These are phyloP conservation scores for Mycena filopes DNA, from an alignment of 768 basidiomycete species.

Conservation along the genomic window DNA sequence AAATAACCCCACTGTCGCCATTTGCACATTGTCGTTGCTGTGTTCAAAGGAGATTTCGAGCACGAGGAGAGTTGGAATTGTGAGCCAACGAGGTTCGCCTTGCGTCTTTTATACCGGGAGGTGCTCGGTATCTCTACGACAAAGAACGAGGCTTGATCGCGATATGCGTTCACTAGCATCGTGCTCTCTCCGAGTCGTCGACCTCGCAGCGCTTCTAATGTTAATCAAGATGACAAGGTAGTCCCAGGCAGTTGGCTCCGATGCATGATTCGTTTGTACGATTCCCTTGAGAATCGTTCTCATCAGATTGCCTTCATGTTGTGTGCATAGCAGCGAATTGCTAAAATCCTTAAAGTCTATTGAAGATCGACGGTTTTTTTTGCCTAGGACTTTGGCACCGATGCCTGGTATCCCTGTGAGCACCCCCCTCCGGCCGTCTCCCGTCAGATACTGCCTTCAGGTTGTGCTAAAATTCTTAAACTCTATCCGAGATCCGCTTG, in stretches of 20 bases:
- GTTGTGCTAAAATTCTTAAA: no score
- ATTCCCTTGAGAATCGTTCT: constrained; percentile 28
- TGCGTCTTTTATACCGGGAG: constrained; percentile 30
- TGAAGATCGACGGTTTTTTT: no score
- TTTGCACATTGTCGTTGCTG: constrained; percentile 66
- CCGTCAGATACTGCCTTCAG: no score
- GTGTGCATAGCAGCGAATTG: constrained; percentile 17
- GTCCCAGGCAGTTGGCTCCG: constrained; percentile 33
- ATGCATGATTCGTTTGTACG: constrained; percentile 11
- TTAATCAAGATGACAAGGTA: constrained; percentile 29
- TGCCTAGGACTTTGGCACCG: no score
- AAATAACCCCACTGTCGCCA: constrained; percentile 69
- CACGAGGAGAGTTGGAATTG: constrained; percentile 19
- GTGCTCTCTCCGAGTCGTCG: constrained; percentile 23
- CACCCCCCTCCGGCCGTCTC: no score
- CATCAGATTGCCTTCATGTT: constrained; percentile 29
- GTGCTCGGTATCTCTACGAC: constrained; percentile 25
- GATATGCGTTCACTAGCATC: constrained; percentile 25
- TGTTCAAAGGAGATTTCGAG: constrained; percentile 33
- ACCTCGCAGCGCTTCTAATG: constrained; percentile 28
- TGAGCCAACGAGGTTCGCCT: not conserved
- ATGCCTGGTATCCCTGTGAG: no score
- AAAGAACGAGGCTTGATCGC: constrained; percentile 25
- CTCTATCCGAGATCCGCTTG: constrained; percentile 22
- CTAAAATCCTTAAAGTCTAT: constrained; percentile 28